Base-by-base conservation (phyloP, 1,284 basidiomycete species). In the Termitomyces sp. region DNA sequence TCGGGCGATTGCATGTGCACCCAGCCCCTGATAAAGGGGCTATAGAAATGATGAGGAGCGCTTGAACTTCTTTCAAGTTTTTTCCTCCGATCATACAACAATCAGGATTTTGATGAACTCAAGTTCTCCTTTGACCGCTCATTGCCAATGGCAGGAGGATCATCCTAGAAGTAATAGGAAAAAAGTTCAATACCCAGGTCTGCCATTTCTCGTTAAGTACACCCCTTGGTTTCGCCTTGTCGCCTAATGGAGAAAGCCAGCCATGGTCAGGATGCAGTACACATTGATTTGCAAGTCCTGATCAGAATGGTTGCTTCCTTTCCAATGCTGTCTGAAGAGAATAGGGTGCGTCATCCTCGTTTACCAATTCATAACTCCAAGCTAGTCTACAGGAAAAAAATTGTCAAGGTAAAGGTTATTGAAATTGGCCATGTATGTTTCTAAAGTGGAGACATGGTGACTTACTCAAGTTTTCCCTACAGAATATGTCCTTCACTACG, bases 401-500 rank as follows among this genome's bases (percentile, higher is more conserved):
- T n/a, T n/a, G n/a, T 93, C 64, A n/a, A n/a, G n/a, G 75, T 80
- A 60, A 91, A 88, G 67, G 78, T 81, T 55, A 75, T 93, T 63
- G 89, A 93, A 66, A 63, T 92, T 58, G 80, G 85, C 60, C 86
- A 88, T 60, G 90, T 91, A 75, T 57, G 86, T 80, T 40, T 53
- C 55, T 31, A 19, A 26, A 40, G 18, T 21, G 6, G 31, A 51
- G 48, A 18, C 42, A 48, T 48, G 47, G 46, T 45, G 49, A 6
- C 37, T 24, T 38, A 34, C 54, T 57, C 46, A 60, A n/a, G 24
- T 41, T 46, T 43, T 5, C 21, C 30, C 43, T 52, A 14, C 63
- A 96, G 93, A 91, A 88, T n/a, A n/a, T 56, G 79, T 91, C 62
- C 69, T 95, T 54, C 92, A 95, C 71, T 93, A 93, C 65, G 87